phyloP scores from a whole-genome alignment of 371 early-diverging fungal species.

The Syncephalastrum contaminatum region DNA sequence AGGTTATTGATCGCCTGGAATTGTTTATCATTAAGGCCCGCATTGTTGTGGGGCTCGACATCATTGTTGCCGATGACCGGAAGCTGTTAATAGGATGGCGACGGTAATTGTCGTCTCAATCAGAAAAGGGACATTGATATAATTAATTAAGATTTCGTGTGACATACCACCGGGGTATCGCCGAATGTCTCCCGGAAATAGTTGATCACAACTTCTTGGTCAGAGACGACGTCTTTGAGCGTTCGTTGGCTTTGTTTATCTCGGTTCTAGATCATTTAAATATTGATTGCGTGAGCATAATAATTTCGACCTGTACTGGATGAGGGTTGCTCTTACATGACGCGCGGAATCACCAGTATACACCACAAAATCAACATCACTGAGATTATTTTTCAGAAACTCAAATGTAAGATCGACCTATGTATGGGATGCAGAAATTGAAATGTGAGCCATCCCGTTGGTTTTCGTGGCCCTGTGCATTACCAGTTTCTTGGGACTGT shows the following conservation, averaged over 20 bases:
- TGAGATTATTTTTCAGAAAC: slow-evolving; percentile 24
- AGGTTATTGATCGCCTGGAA: slow-evolving; percentile 11
- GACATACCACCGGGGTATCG: slow-evolving; percentile 16
- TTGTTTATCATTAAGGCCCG: slow-evolving; percentile 7
- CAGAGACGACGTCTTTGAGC: slow-evolving; percentile 13
- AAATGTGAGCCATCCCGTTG: not conserved
- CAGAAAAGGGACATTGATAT: not conserved
- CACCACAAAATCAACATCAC: slow-evolving; percentile 36
- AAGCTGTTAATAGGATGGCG: slow-evolving; percentile 9
- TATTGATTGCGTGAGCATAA: slow-evolving; percentile 5
- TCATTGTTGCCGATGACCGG: slow-evolving; percentile 45
- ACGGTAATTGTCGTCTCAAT: not conserved
- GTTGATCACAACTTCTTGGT: slow-evolving; percentile 20
- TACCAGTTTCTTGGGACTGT: slow-evolving; percentile 19
- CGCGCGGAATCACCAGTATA: slow-evolving; percentile 39
- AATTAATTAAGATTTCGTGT: not conserved
- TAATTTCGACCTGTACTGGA: too few species aligned
- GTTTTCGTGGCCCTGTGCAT: not conserved
- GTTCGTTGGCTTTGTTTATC: slow-evolving; percentile 21
- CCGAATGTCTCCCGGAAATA: slow-evolving; percentile 26
- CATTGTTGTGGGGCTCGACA: slow-evolving; percentile 17
- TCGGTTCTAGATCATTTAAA: slow-evolving; percentile 16
- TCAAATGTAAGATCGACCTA: slow-evolving; percentile 29
- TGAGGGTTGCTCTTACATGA: slow-evolving; percentile 12
- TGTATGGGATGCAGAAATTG: too few species aligned